Base-by-base conservation (phyloP, 345 rosid genomes). In the Eucalyptus microcorys region DNA sequence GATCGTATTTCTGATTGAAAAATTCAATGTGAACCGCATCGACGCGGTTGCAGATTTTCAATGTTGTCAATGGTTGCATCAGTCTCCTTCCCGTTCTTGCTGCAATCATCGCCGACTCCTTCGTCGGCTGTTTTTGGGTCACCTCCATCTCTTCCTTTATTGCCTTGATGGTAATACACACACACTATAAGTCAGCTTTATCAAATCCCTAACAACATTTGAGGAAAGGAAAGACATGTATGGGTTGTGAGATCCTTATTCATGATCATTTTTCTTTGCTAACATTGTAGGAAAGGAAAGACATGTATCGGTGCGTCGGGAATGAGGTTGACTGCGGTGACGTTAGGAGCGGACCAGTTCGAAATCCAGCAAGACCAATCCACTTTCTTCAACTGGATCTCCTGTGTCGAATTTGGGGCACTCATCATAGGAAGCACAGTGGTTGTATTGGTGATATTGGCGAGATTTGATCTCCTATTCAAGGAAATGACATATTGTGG, bases 301-400 rank as follows among this genome's bases (percentile, higher is more conserved):
- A n/a, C n/a, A n/a, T n/a, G n/a, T n/a, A n/a, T n/a, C n/a, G 94
- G 92, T 2, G 34, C 57, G 4, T 91, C 90, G 4, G 95, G 96
- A 30, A 30, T 92, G 15, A 87, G 94, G 30, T 89, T 92, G 47
- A 94, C 92, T 1, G 53, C 91, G 5, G 91, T 92, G 22, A 87
- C 95, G 0, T 87, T 93, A 24, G 95, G 94, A 30, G 94, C 96
- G 34, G 90, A 93, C 90, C 97, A 94, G 45, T 91, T 91, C 14
- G 81, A 89, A 24, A 88, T 88, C 30, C 90, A 85, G 22, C 88
- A 92, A 34, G 92, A 92, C 85, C 92, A 90, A 91, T 91, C 76
- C 26, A 66, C 50, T 27, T 95, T 92, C 90, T 94, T 94, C 90
- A 93, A 93, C 86, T 93, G 94, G 95, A 94, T 59, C 55, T 91